A percentile compares a stretch with the other conserved stretches of the same genome.
phyloP scores from a whole-genome alignment of 2,329 filamentous ascomycete species.

The Neonectria punicea region DNA sequence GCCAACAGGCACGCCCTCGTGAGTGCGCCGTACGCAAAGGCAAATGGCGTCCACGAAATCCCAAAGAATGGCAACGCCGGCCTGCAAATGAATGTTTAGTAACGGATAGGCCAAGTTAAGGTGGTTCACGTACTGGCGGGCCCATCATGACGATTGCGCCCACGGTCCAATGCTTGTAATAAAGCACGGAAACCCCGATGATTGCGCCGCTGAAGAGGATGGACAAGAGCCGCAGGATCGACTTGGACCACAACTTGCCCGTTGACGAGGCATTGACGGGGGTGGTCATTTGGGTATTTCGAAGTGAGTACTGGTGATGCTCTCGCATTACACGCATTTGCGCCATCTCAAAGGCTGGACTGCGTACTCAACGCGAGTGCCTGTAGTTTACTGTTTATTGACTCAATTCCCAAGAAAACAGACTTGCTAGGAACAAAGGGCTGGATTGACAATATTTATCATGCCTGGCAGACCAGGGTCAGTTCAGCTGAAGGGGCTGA shows the following conservation, averaged over 20 bases:
- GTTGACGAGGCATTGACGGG: neutral
- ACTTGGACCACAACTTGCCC: slow-evolving; percentile 18
- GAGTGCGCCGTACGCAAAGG: slow-evolving; percentile 7
- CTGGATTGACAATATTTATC: neutral
- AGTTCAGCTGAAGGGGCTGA: neutral
- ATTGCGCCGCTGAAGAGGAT: slow-evolving; percentile 8
- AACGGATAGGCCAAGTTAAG: neutral
- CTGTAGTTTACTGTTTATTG: neutral
- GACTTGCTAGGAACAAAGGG: neutral
- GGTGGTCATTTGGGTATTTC: neutral
- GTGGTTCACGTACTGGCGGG: slow-evolving; percentile 21
- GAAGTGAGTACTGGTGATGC: neutral
- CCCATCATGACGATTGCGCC: slow-evolving; percentile 30
- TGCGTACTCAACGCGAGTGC: neutral
- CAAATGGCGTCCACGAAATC: slow-evolving; percentile 15
- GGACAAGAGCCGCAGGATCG: slow-evolving; percentile 24
- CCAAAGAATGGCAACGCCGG: slow-evolving; percentile 21
- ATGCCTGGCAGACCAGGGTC: neutral
- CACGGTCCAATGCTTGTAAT: slow-evolving; percentile 22
- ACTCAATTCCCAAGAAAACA: neutral
- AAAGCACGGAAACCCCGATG: slow-evolving; percentile 21
- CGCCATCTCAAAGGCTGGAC: neutral
- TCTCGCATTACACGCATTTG: neutral
- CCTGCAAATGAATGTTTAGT: slow-evolving; percentile 9
- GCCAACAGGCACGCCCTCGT: slow-evolving; percentile 10